phyloP scores from a whole-genome alignment of 2,329 filamentous ascomycete species.

The Microdochium nivale region DNA sequence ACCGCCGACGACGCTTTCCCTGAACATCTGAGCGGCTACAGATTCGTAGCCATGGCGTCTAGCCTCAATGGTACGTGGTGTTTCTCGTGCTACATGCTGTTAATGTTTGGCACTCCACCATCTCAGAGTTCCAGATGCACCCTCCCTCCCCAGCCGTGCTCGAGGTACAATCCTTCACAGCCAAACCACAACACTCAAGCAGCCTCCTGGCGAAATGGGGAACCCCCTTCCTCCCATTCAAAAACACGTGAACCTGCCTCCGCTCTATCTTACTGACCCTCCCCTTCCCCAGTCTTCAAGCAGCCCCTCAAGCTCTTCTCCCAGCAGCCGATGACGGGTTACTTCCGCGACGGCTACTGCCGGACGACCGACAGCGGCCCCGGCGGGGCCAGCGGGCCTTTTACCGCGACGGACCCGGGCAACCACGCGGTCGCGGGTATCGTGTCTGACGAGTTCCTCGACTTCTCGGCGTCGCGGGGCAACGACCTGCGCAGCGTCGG shows the following conservation, averaged over 20 bases:
- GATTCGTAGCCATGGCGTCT: neutral
- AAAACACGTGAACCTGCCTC: neutral
- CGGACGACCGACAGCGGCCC: constrained; percentile 27
- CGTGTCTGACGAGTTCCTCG: constrained; percentile 52
- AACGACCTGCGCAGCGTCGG: constrained; percentile 49
- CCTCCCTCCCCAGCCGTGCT: too few relatives aligned
- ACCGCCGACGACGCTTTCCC: too few relatives aligned
- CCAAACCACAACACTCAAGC: too few relatives aligned
- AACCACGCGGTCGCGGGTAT: constrained; percentile 52
- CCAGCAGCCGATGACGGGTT: constrained; percentile 50
- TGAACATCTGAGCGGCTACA: neutral
- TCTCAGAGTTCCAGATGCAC: too few relatives aligned
- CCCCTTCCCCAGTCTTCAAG: constrained; percentile 36
- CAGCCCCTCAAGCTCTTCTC: constrained; percentile 50
- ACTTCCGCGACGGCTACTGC: constrained; percentile 54
- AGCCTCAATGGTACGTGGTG: neutral
- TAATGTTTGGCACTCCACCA: too few relatives aligned
- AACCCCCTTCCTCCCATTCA: neutral
- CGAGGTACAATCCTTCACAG: too few relatives aligned
- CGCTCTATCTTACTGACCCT: neutral
- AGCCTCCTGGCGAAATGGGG: too few relatives aligned
- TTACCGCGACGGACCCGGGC: constrained; percentile 44
- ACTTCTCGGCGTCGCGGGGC: constrained; percentile 48
- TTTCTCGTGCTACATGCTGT: too few relatives aligned
- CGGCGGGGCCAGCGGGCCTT: constrained; percentile 51